Base-by-base conservation (phyloP, 2,329 filamentous ascomycete species). In the Cladosporium sp. region DNA sequence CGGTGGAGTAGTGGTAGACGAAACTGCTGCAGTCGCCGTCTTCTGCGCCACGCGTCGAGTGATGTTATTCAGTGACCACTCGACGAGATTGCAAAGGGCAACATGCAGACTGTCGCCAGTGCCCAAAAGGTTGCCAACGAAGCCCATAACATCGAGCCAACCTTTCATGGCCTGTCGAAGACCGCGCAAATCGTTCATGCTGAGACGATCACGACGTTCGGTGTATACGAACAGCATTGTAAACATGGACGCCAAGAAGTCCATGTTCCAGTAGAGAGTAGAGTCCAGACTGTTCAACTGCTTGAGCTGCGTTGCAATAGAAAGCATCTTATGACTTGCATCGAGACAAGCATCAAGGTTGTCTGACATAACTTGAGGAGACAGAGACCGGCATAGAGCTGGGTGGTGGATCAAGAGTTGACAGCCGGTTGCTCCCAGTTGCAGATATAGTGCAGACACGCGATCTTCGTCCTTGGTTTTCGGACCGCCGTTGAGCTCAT, bases 231-330 rank as follows among this genome's bases (percentile, higher is more conserved):
- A 91, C 0, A 94, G 79, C 16, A 86, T 88, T 0, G 89, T 90
- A 71, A 92, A 91, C 65, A 91, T 88, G 29, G 89, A 89, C 52
- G 89, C 87, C 14, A 91, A 83, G 72, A 91, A 92, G 6, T 91
- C 84, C 0, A 90, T 88, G 58, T 87, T 83, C 57, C 89, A 89
- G 71, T 91, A 90, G 90, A 91, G 93, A 0, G 90, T 92, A 1
- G 89, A 91, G 72, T 94, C 91, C 4, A 93, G 79, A 53, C 87
- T 88, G 72, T 89, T 91, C 65, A 88, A 80, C 69, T 83, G 83
- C 66, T 86, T 84, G 57, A 93, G 78, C 62, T 86, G 81, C 26
- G 82, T 81, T 6, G 88, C 85, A 29, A 84, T 82, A 26, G 82
- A 80, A 2, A 93, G 80, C 78, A 92, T 86, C 67, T 88, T 84